Base-by-base conservation (phyloP, 306 rosid genomes). In the Prunus salicina region DNA sequence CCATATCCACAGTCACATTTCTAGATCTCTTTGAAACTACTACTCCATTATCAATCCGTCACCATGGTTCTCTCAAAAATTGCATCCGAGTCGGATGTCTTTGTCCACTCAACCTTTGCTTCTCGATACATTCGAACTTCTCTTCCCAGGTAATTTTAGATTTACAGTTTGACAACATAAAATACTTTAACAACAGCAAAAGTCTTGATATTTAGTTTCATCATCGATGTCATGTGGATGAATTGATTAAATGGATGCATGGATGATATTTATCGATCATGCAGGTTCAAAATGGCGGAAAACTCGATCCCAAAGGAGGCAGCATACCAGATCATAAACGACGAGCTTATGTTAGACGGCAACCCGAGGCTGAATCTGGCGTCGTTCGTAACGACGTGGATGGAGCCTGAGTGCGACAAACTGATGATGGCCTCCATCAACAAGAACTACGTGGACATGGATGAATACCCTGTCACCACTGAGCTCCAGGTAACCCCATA, bases 21-120 rank as follows among this genome's bases (percentile, higher is more conserved):
- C 28, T 43, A 45, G 38, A 32, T 32, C 2, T 25, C 55, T 66
- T 56, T 15, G 53, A 7, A 46, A 32, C 56, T 43, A 12, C 22
- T 28, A 20, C 22, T 52, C 50, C 34, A 30, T 12, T 47, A 45
- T 24, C 34, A 12, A 52, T 58, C 60, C 43, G 19, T 16, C 63
- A 9, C 80, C 68, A 93, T 93, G 98, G 97, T 87, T 84, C 82
- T 93, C 18, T 91, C 98, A 11, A 91, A 83, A 34, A 57, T 92
- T 1, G 52, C 81, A 13, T 89, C 97, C 10, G 80, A 89, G 27
- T 32, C 84, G 4, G 97, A 91, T 62, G 93, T 80, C 41, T 91
- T 92, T 2, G 74, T 93, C 5, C 92, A 91, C 79, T 93, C 98
- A 7, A 93, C 98, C 47, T 93, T 93, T 62, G 96, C 93, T 12